Percentiles rank a stretch among this genome's conserved stretches.
Conservation (phyloP, 192 early-diverging fungal species). For the Coemansia sp. region DNA sequence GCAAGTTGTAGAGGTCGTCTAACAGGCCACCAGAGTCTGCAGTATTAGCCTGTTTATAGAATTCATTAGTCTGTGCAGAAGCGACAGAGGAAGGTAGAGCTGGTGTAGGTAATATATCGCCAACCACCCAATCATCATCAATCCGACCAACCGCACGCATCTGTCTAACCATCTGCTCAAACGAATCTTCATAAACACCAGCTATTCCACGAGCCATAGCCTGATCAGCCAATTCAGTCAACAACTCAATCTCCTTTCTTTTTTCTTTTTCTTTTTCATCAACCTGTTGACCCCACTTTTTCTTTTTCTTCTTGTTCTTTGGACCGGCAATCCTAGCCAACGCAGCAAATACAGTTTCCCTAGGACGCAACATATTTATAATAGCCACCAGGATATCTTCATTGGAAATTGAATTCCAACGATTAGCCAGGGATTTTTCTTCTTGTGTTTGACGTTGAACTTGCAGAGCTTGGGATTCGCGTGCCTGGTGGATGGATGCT, state of each 20-base stretch:
- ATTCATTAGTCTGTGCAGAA: too few species aligned
- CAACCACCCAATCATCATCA: constrained; percentile 59
- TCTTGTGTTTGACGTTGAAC: constrained; percentile 8
- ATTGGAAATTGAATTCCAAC: constrained; percentile 47
- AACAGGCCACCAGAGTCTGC: constrained; percentile 10
- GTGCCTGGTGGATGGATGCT: constrained; percentile 56
- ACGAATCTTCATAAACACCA: constrained; percentile 66
- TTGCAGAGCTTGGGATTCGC: constrained; percentile 47
- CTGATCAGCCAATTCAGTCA: constrained; percentile 68
- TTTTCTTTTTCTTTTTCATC: constrained; percentile 37
- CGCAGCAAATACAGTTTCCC: constrained; percentile 59
- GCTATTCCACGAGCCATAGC: constrained; percentile 67
- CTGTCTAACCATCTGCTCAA: constrained; percentile 62
- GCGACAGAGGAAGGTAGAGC: constrained; percentile 1
- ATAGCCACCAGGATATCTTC: constrained; percentile 55
- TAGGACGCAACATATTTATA: constrained; percentile 55
- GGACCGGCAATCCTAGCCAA: constrained; percentile 57
- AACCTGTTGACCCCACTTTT: constrained; percentile 26
- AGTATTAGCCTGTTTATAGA: background rate
- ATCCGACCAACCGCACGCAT: constrained; percentile 59
- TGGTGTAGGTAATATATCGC: constrained; percentile 19
- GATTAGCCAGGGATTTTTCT: constrained; percentile 12
- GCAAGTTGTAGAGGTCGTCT: too few species aligned
- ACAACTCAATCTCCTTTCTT: constrained; percentile 53
- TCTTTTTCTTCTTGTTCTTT: constrained; percentile 42